Evolutionary conservation across 1,284 basidiomycete species (phyloP).

Genomic region (Pseudozyma pruni): DNA sequence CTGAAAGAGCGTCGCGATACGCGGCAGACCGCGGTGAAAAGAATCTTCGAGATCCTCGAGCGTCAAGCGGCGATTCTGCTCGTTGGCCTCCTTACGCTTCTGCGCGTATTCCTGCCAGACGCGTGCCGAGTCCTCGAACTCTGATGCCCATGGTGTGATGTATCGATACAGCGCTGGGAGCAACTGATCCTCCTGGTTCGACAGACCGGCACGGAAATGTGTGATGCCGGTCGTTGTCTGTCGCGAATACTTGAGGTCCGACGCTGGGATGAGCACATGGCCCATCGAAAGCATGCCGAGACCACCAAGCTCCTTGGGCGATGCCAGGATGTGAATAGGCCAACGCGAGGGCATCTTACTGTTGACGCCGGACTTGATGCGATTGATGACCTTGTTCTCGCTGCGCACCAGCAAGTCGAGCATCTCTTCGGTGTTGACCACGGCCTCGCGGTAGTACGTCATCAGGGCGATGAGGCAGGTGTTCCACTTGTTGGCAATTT

Average conservation of each 20-base stretch:
- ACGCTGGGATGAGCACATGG: conserved; percentile 96
- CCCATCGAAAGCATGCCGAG: conserved; percentile 99
- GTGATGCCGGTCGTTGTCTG: conserved; percentile 91
- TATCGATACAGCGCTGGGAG: conserved; percentile 97
- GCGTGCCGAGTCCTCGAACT: conserved; percentile 96
- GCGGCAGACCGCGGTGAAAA: conserved; percentile 97
- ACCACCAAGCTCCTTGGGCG: conserved; percentile 75
- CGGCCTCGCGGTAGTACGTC: conserved; percentile 99
- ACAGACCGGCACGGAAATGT: conserved; percentile 96
- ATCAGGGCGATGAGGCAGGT: conserved; percentile 76
- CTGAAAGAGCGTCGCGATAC: conserved; percentile 97
- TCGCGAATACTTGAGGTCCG: conserved; percentile 96
- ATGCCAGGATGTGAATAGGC: conserved; percentile 78
- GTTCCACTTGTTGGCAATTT: conserved; percentile 99
- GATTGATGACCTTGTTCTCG: conserved; percentile 78
- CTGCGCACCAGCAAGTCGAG: conserved; percentile 66
- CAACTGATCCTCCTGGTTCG: conserved; percentile 74
- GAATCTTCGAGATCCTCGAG: conserved; percentile 97
- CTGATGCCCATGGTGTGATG: conserved; percentile 97
- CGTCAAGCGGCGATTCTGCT: conserved; percentile 95
- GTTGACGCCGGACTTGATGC: conserved; percentile 98
- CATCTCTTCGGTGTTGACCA: conserved; percentile 95
- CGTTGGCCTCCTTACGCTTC: conserved; percentile 98
- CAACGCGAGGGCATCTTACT: conserved; percentile 99
- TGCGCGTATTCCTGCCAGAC: conserved; percentile 99